A percentile compares a stretch with the other conserved stretches of the same genome.
phyloP scores from a whole-genome alignment of 148 eudicot genomes.

The Rheum nobile region DNA sequence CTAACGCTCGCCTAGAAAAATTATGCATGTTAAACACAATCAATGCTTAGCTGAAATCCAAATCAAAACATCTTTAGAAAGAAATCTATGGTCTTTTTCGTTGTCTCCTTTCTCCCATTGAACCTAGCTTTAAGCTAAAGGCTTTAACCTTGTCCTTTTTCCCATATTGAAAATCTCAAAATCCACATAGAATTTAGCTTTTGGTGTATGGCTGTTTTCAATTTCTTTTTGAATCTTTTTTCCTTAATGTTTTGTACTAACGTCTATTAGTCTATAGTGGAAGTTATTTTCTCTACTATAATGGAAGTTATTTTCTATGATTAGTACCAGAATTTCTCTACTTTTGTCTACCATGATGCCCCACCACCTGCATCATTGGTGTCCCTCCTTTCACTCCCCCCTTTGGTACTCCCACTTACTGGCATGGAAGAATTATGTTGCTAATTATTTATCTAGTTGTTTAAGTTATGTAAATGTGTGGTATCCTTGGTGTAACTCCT shows the following conservation, averaged over 20 bases:
- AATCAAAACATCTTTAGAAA: not conserved
- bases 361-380: no score
- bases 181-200: not conserved
- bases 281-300: not conserved
- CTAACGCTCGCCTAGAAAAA: no score
- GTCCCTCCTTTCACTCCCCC: no score
- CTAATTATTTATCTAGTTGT: no score
- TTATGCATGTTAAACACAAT: not conserved
- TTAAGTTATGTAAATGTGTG: no score
- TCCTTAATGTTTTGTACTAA: not conserved
- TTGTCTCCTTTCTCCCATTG: not conserved
- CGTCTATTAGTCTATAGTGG: not conserved
- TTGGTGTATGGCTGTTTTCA: not conserved
- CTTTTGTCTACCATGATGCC: no score
- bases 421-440: no score
- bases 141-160: not conserved
- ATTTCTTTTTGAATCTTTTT: not conserved
- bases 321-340: no score
- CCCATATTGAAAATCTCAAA: not conserved
- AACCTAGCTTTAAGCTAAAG: constrained; percentile 1
- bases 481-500: no score
- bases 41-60: not conserved
- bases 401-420: no score
- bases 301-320: no score
- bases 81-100: not conserved